Evolutionary conservation across 1,139 yeast genomes (phyloP), one percentile per base, ranked within the genome.

Genomic region (Kurtzmaniella quercitrusa): DNA sequence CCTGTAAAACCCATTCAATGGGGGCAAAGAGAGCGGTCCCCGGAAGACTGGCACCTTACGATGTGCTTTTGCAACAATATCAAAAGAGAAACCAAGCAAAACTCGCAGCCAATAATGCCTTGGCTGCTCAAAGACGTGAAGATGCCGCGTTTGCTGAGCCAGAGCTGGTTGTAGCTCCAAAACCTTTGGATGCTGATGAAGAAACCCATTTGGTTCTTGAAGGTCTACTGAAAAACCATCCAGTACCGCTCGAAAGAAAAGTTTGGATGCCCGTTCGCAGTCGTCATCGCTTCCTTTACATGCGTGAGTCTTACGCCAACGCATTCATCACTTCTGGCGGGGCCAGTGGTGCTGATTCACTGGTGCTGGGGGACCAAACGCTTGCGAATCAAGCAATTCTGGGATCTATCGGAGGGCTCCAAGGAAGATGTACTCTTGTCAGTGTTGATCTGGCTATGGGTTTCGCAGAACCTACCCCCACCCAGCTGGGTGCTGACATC

Each of bases 1-100:
- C 98, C 0, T 93, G 98, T 73, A 93, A 93, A 60, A 89, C 98
- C 0, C 98, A 93, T 63, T 88, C 97, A 1, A 91, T 93, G 97
- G 97, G 97, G 21, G 96, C 97, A 19, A 93, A 93, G 56, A 78
- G 98, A 54, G 93, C 96, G 1, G 98, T 93, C 19, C 81, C 81
- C 23, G 98, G 98, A 5, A 76, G 98, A 54, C 82, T 95, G 41
- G 91, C 94, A 7, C 91, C 97, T 0, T 93, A 89, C 61, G 98
- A 93, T 63, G 82, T 82, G 20, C 69, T 93, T 42, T 70, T 93
- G 46, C 91, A 93, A 36, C 93, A 88, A 38, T 91, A 93, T 59
- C 98, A 93, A 64, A 83, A 89, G 57, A 78, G 89, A 53, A 93
- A 91, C 60, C 97, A 91, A 64, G 93, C 95, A 38, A 89, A 88